Evolutionary conservation across 257 asterid genomes (phyloP).

Genomic region (Gentiana dahurica): DNA sequence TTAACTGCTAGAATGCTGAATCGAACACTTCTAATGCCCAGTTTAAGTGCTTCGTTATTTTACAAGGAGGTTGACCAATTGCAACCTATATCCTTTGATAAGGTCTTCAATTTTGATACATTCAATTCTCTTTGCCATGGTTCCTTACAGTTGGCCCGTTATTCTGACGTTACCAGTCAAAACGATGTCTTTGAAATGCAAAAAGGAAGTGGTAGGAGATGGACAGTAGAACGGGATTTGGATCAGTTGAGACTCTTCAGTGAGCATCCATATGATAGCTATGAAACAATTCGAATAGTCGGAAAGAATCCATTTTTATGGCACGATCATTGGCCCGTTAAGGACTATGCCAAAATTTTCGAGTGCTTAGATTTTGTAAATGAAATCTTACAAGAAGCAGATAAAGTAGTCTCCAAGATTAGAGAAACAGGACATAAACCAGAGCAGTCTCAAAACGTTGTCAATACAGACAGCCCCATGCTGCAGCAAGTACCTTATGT

Average conservation of each 20-base stretch:
- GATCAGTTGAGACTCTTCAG: constrained; percentile 46
- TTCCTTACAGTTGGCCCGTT: constrained; percentile 46
- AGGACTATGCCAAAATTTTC: constrained; percentile 71
- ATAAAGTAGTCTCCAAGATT: constrained; percentile 60
- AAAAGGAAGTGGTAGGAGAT: constrained; percentile 87
- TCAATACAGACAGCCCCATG: neutral
- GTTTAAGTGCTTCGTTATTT: constrained; percentile 80
- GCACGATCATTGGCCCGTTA: constrained; percentile 92
- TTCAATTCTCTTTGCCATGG: constrained; percentile 70
- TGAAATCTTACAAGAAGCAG: constrained; percentile 62
- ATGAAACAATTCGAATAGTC: constrained; percentile 37
- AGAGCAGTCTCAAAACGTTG: constrained; percentile 9
- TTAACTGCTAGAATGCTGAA: constrained; percentile 68
- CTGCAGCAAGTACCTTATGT: constrained; percentile 33
- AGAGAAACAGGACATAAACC: constrained; percentile 32
- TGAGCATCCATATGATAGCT: constrained; percentile 21
- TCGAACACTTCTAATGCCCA: constrained; percentile 76
- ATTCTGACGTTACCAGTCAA: constrained; percentile 37
- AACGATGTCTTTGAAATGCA: constrained; percentile 44
- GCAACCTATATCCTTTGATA: constrained; percentile 54
- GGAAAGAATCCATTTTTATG: constrained; percentile 91
- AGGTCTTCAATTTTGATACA: constrained; percentile 57
- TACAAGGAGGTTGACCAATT: constrained; percentile 76
- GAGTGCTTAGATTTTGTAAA: constrained; percentile 67
- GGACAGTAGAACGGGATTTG: constrained; percentile 59